These are phyloP conservation scores for Solanum gandarillasii DNA, from an alignment of 257 asterid genomes.

Conservation along the genomic window DNA sequence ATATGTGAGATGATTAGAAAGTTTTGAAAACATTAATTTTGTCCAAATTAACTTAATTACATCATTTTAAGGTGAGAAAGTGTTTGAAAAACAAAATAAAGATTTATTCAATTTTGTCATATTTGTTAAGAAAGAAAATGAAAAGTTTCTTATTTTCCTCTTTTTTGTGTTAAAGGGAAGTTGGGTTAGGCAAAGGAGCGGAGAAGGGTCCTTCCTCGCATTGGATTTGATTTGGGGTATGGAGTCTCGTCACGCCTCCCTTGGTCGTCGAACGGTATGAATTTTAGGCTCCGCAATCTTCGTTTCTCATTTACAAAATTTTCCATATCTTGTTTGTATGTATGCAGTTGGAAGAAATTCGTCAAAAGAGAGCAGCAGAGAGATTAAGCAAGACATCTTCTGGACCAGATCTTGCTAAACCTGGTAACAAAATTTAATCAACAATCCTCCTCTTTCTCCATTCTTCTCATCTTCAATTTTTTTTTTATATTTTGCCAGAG, in stretches of 20 bases:
- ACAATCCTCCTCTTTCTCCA: background rate
- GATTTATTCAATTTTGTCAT: no score
- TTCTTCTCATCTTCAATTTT: background rate
- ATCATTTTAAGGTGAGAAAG: no score
- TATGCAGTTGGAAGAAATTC: constrained; percentile 85
- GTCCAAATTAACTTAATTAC: no score
- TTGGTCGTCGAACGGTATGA: constrained; percentile 82
- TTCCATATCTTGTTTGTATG: background rate
- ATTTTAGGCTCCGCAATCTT: constrained; percentile 3
- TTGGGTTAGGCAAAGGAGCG: background rate
- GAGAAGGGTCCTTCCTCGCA: background rate
- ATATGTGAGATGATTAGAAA: no score
- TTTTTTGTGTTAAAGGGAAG: no score
- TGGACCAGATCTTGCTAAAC: constrained; percentile 66
- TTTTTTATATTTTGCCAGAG: constrained; percentile 17
- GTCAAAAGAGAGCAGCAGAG: constrained; percentile 92
- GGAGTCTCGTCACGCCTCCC: constrained; percentile 87
- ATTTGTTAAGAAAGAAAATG: no score
- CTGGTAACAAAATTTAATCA: background rate
- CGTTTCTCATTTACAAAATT: background rate
- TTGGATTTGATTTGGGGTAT: constrained; percentile 9
- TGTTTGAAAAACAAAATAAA: no score
- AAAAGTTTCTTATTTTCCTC: no score
- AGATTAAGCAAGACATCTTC: constrained; percentile 66
- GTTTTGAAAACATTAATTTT: no score